Percentiles rank a stretch among this genome's conserved stretches.
phyloP scores from a whole-genome alignment of 305 asterid species.

The Euphrasia arctica region DNA sequence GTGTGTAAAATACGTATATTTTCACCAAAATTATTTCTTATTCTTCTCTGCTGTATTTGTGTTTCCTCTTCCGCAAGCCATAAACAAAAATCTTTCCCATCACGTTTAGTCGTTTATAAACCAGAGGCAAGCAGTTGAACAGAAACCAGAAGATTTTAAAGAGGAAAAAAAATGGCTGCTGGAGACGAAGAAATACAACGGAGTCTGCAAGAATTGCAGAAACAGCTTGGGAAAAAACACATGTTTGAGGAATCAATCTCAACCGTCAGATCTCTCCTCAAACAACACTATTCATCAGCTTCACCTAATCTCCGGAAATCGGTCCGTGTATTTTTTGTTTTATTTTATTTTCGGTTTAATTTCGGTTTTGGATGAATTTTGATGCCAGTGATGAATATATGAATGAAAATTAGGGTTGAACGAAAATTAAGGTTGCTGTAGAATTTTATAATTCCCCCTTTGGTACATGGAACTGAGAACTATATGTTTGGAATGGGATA shows the following conservation, averaged over 20 bases:
- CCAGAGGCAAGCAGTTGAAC: background rate
- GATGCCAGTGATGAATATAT: background rate
- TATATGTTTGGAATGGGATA: background rate
- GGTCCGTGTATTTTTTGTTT: slow-evolving; percentile 37
- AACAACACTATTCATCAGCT: slow-evolving; percentile 62
- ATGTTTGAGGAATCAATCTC: slow-evolving; percentile 74
- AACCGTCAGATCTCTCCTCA: slow-evolving; percentile 66
- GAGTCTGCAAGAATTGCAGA: slow-evolving; percentile 70
- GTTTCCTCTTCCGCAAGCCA: slow-evolving; percentile 49
- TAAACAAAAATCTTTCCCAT: background rate
- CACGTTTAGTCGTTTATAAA: background rate
- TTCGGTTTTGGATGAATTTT: slow-evolving; percentile 9
- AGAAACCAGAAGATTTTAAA: background rate
- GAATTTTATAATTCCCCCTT: background rate
- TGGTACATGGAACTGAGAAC: slow-evolving; percentile 1
- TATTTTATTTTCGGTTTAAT: background rate
- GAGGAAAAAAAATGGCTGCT: slow-evolving; percentile 37
- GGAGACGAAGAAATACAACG: slow-evolving; percentile 48
- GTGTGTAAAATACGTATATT: no score
- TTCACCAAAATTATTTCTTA: no score
- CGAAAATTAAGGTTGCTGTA: background rate
- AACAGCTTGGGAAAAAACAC: slow-evolving; percentile 70
- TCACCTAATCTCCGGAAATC: slow-evolving; percentile 62
- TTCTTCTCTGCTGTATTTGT: slow-evolving; percentile 1
- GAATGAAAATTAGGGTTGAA: background rate